Base-by-base conservation (phyloP, 768 basidiomycete genomes). In the Amanita rubescens region DNA sequence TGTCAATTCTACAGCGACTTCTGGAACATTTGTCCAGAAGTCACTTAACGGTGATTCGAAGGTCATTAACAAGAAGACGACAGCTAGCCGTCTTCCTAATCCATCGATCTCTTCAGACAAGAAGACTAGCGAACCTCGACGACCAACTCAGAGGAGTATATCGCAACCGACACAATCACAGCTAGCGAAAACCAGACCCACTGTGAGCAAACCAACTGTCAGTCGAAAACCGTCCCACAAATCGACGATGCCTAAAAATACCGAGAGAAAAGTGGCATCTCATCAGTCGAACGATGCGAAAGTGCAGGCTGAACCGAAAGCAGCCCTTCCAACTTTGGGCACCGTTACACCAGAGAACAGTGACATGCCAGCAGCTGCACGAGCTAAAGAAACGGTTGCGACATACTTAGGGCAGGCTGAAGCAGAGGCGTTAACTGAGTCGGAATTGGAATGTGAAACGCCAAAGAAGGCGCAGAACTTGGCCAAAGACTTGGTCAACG, bases 121-220 rank as follows among this genome's bases (percentile, higher is more conserved):
- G 34, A 0, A 45, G 44, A 33, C 37, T 52, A 22, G 49, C 35
- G n/a, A 51, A 45, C n/a, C 56, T 32, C 35, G 49, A 55, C 39
- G 27, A 51, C 42, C 42, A 44, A 35, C 44, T 19, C 48, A 55
- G 24, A 33, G 55, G n/a, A 49, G 60, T 46, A 51, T 63, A 11
- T 60, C 61, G 7, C 62, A 65, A 42, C 65, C 67, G 1, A 68
- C 67, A 22, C 34, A 64, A 10, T 63, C 67, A 12, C 65, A 67
- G 51, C 56, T 66, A 45, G 60, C 67, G 14, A 50, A 50, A 41
- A 17, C 25, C 3, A 30, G 24, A 27, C 15, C 25, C 3, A 15
- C 15, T 14, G n/a, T 3, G 8, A 37, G 24, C 20, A 49, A 49
- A 22, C 49, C 49, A 12, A 17, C 24, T 25, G 25, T 34, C n/a